Percentiles rank a stretch among this genome's conserved stretches.
These are phyloP conservation scores for Aegilops umbellulata DNA, from an alignment of 176 grass and related monocot species.

Conservation along the genomic window DNA sequence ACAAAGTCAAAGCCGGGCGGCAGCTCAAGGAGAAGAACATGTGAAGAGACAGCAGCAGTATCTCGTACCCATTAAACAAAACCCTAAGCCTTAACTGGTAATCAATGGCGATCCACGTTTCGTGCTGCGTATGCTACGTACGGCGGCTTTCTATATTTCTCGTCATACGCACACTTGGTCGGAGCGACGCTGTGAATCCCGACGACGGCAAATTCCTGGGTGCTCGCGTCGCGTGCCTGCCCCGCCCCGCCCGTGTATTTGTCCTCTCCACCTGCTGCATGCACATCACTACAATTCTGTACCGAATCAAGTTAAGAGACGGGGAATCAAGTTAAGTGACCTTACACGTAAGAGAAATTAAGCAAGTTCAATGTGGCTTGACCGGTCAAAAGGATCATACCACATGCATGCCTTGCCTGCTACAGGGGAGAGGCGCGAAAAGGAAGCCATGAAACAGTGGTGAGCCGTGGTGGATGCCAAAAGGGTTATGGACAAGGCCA, in stretches of 20 bases:
- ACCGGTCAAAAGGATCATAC: background rate
- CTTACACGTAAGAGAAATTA: background rate
- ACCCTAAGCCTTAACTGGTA: constrained; percentile 35
- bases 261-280: background rate
- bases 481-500: constrained; percentile 21
- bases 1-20: constrained; percentile 38
- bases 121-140: constrained; percentile 41
- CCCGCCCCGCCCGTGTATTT: background rate
- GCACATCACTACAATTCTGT: background rate
- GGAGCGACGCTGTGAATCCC: constrained; percentile 19
- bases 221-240: background rate
- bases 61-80: constrained; percentile 43
- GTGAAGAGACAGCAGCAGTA: background rate
- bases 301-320: background rate
- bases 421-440: constrained; percentile 29
- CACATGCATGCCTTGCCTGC: background rate
- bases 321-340: background rate
- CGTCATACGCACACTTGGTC: constrained; percentile 28
- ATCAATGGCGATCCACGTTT: constrained; percentile 53
- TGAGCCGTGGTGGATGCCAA: constrained; percentile 20
- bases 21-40: constrained; percentile 23
- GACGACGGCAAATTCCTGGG: constrained; percentile 17
- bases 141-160: constrained; percentile 1
- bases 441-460: constrained; percentile 28
- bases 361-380: background rate